Evolutionary conservation across 768 basidiomycete species (phyloP).

Genomic region (Lactarius deliciosus): DNA sequence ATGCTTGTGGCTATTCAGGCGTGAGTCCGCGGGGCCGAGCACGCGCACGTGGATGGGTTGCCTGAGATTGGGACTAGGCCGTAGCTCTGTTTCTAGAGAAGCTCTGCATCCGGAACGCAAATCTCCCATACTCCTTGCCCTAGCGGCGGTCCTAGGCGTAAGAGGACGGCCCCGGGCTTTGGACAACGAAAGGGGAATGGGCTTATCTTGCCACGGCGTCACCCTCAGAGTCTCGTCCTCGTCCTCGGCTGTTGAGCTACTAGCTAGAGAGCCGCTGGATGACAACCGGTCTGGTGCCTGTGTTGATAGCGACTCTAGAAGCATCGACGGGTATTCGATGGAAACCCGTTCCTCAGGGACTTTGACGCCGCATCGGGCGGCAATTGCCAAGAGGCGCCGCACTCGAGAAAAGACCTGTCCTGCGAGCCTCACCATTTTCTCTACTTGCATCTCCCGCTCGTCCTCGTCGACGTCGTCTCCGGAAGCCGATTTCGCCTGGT

Average conservation of each 20-base stretch:
- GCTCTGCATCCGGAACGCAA: conserved; percentile 40
- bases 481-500: conserved; percentile 70
- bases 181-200: conserved; percentile 23
- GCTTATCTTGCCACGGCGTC: conserved; percentile 20
- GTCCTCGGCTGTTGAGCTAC: conserved; percentile 14
- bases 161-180: conserved; percentile 18
- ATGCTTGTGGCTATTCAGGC: conserved; percentile 28
- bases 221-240: conserved; percentile 27
- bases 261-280: conserved; percentile 11
- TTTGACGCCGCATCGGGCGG: conserved; percentile 71
- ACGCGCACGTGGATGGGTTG: conserved; percentile 10
- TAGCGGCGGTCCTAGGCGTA: conserved; percentile 39
- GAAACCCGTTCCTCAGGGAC: conserved; percentile 43
- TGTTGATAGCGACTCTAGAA: conserved; percentile 26
- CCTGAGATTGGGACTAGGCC: conserved; percentile 34
- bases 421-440: conserved; percentile 77
- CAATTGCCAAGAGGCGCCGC: conserved; percentile 73
- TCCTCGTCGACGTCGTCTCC: conserved; percentile 49
- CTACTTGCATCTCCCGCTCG: conserved; percentile 56
- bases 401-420: conserved; percentile 81
- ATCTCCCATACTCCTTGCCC: conserved; percentile 56
- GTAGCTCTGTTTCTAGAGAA: conserved; percentile 40
- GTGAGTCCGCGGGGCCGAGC: conserved; percentile 24
- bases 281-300: conserved; percentile 22
- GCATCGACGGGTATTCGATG: conserved; percentile 21